Percentiles rank a stretch among this genome's conserved stretches.
Conservation (phyloP, 495 filamentous ascomycete species). For the Lophium mytilinum region DNA sequence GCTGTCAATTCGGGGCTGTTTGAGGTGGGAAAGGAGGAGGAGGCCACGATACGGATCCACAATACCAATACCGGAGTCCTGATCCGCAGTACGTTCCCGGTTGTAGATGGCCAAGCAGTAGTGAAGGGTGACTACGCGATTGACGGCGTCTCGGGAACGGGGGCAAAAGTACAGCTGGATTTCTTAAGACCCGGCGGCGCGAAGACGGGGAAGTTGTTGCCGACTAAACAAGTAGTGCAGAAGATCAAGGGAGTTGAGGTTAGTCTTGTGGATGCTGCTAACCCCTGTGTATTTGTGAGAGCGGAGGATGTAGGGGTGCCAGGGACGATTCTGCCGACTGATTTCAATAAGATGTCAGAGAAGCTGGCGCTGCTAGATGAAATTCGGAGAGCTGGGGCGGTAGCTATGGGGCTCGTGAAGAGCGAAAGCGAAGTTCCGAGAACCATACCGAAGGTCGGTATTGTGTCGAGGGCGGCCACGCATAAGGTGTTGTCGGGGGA, state of each 20-base stretch:
- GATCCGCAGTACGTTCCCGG: slow-evolving; percentile 38
- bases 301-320: slow-evolving; percentile 31
- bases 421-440: slow-evolving; percentile 39
- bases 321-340: slow-evolving; percentile 45
- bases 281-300: slow-evolving; percentile 49
- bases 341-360: slow-evolving; percentile 40
- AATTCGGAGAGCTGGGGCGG: slow-evolving; percentile 53
- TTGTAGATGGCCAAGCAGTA: slow-evolving; percentile 43
- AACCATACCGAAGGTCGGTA: slow-evolving; percentile 59
- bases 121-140: slow-evolving; percentile 51
- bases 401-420: slow-evolving; percentile 53
- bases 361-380: slow-evolving; percentile 49
- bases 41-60: slow-evolving; percentile 40
- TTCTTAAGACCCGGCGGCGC: slow-evolving; percentile 62
- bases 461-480: slow-evolving; percentile 46
- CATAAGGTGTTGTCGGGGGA: slow-evolving; percentile 30
- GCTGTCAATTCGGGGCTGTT: slow-evolving; percentile 50
- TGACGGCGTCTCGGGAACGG: slow-evolving; percentile 58
- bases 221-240: slow-evolving; percentile 53
- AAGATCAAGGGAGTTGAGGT: slow-evolving; percentile 45
- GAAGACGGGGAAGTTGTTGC: slow-evolving; percentile 56
- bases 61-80: slow-evolving; percentile 47
- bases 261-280: slow-evolving; percentile 55
- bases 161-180: slow-evolving; percentile 48
- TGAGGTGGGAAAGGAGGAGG: slow-evolving; percentile 23